A percentile compares a stretch with the other conserved stretches of the same genome.
Evolutionary conservation across 345 rosid species (phyloP).

Genomic region (Linum lewisii): DNA sequence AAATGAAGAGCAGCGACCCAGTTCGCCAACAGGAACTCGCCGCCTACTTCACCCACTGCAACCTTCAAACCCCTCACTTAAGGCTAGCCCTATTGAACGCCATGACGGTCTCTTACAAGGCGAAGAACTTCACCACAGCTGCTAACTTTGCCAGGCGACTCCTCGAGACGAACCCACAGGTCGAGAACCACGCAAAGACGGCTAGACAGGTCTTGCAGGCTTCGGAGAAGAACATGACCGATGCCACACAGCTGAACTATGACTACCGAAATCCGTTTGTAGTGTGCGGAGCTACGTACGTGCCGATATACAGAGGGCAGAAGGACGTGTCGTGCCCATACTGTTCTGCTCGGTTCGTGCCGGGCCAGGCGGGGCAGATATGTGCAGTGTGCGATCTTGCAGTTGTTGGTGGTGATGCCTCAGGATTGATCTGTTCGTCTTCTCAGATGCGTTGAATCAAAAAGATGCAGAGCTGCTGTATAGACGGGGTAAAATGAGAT

Average conservation of each 20-base stretch:
- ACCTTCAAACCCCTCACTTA: constrained; percentile 75
- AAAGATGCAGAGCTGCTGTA: too few relatives aligned
- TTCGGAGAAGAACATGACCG: constrained; percentile 68
- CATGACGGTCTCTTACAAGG: constrained; percentile 69
- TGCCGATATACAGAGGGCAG: constrained; percentile 87
- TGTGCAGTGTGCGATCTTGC: constrained; percentile 80
- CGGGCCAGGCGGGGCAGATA: constrained; percentile 55
- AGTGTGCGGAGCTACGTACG: constrained; percentile 80
- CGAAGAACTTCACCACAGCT: constrained; percentile 71
- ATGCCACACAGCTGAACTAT: constrained; percentile 57
- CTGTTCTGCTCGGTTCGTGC: constrained; percentile 74
- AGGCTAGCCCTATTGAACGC: constrained; percentile 72
- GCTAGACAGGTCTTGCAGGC: constrained; percentile 83
- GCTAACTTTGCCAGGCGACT: constrained; percentile 74
- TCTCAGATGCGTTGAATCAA: constrained; percentile 34
- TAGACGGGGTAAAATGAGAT: too few relatives aligned
- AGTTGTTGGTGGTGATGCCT: constrained; percentile 86
- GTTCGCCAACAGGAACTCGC: constrained; percentile 92
- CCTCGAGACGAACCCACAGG: constrained; percentile 63
- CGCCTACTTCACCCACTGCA: constrained; percentile 94
- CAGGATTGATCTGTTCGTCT: constrained; percentile 81
- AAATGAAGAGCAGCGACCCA: constrained; percentile 55
- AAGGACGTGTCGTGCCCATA: constrained; percentile 81
- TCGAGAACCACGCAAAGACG: constrained; percentile 63
- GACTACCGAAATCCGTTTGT: constrained; percentile 95